phyloP scores from a whole-genome alignment of 495 filamentous ascomycete species.

The Ascodesmis nigricans region DNA sequence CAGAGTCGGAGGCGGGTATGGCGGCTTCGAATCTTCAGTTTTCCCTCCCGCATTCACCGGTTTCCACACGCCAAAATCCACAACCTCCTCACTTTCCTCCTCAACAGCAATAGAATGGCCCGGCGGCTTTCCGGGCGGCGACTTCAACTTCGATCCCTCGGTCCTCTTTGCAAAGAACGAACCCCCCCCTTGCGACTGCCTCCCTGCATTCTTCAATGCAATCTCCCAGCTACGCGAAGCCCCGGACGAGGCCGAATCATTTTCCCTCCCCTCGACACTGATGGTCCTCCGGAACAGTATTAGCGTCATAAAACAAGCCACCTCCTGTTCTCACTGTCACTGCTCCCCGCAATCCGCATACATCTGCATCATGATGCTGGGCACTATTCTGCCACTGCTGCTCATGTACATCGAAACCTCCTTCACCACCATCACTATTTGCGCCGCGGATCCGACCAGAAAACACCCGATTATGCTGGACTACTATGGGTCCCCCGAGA shows the following conservation, averaged over 20 bases:
- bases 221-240: conserved; percentile 4
- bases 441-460: neutral
- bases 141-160: too few relatives aligned
- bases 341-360: conserved; percentile 4
- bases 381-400: conserved; percentile 3
- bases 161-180: conserved; percentile 1
- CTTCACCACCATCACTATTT: conserved; percentile 1
- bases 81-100: neutral
- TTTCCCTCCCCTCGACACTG: conserved; percentile 4
- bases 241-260: neutral
- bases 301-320: neutral
- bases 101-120: too few relatives aligned
- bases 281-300: neutral
- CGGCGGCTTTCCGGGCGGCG: too few relatives aligned
- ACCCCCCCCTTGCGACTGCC: conserved; percentile 3
- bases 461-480: neutral
- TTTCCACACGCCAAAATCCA: conserved; percentile 1
- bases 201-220: conserved; percentile 1
- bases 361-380: conserved; percentile 6
- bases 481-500: neutral
- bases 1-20: neutral
- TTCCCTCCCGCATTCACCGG: neutral
- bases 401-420: conserved; percentile 5
- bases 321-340: conserved; percentile 3
- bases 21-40: neutral